A percentile compares a stretch with the other conserved stretches of the same genome.
These are phyloP conservation scores for Aspergillus indologenus DNA, from an alignment of 495 filamentous ascomycete species.

Conservation along the genomic window DNA sequence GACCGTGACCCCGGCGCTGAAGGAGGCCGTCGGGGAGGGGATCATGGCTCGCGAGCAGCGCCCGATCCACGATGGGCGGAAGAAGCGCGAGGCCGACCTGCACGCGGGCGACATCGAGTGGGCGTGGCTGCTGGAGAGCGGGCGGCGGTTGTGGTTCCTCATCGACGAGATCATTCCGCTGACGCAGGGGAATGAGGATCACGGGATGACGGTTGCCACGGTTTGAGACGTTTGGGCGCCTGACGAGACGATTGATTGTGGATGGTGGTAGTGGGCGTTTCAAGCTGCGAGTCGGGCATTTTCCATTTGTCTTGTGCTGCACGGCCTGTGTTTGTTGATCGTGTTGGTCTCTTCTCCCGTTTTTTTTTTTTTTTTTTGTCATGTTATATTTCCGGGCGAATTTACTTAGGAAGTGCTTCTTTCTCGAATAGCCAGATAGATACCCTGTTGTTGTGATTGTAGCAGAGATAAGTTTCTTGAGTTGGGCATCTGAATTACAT, in stretches of 20 bases:
- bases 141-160: conserved; percentile 37
- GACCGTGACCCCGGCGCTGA: conserved; percentile 43
- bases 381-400: neutral
- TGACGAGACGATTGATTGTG: neutral
- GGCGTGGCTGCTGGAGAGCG: conserved; percentile 42
- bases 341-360: neutral
- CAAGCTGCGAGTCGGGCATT: too few species aligned
- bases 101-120: conserved; percentile 38
- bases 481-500: too few species aligned
- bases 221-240: too few species aligned
- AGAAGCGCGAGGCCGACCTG: conserved; percentile 25
- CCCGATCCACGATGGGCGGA: conserved; percentile 45
- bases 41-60: conserved; percentile 58
- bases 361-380: conserved; percentile 1
- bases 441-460: conserved; percentile 3
- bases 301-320: too few species aligned
- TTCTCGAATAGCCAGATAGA: neutral
- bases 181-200: neutral
- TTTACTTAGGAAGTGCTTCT: too few species aligned
- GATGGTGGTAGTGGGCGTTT: neutral
- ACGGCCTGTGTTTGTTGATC: too few species aligned
- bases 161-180: conserved; percentile 26
- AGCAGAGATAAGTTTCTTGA: too few species aligned
- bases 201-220: neutral
- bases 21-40: conserved; percentile 56